Evolutionary conservation across 2,329 filamentous ascomycete genomes (phyloP).

Genomic region (Pseudophaeomoniella oleicola): DNA sequence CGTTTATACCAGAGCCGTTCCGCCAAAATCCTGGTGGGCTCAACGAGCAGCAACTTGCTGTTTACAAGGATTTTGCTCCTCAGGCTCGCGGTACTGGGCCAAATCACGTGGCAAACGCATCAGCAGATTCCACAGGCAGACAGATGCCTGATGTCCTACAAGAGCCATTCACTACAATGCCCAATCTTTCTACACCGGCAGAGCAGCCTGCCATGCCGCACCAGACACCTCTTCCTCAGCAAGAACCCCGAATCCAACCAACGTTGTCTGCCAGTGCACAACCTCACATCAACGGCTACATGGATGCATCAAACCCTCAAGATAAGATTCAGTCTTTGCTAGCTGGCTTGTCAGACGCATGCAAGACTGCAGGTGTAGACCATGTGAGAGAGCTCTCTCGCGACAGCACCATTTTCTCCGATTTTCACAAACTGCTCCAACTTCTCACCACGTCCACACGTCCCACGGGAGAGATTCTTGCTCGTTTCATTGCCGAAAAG

Average conservation of each 20-base stretch:
- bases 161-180: conserved; percentile 44
- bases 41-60: conserved; percentile 82
- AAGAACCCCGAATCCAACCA: conserved; percentile 7
- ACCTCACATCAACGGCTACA: conserved; percentile 45
- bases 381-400: conserved; percentile 42
- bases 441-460: conserved; percentile 31
- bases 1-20: conserved; percentile 87
- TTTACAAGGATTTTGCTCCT: conserved; percentile 91
- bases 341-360: conserved; percentile 40
- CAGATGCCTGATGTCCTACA: conserved; percentile 49
- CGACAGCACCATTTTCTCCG: conserved; percentile 39
- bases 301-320: conserved; percentile 37
- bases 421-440: conserved; percentile 42
- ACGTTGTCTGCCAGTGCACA: conserved; percentile 14
- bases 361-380: conserved; percentile 42
- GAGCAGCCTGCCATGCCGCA: conserved; percentile 48
- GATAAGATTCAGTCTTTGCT: conserved; percentile 41
- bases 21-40: conserved; percentile 70
- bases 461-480: conserved; percentile 40
- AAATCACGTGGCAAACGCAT: conserved; percentile 39
- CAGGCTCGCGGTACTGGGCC: conserved; percentile 54
- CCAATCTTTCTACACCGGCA: conserved; percentile 47
- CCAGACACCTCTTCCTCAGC: conserved; percentile 37
- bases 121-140: conserved; percentile 40
- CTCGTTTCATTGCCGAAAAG: conserved; percentile 39